These are phyloP conservation scores for Talaromyces sp. DNA, from an alignment of 2,329 filamentous ascomycete species.

Conservation along the genomic window DNA sequence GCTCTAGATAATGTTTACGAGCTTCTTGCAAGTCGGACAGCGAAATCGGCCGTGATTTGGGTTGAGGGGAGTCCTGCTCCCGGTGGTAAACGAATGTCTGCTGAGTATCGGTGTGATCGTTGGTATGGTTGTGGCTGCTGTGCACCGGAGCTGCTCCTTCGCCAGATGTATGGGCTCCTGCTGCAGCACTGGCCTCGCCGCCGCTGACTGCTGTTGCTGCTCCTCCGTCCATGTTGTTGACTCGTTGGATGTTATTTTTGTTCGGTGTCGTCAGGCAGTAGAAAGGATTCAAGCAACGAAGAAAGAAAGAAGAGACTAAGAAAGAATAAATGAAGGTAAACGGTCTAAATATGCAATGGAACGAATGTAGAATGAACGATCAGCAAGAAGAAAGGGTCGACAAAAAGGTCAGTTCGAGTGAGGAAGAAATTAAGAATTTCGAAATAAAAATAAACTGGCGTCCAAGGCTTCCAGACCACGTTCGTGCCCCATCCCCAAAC, in stretches of 20 bases:
- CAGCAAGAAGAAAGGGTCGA: neutral
- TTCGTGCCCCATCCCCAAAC: neutral
- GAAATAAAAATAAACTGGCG: neutral
- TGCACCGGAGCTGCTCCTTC: constrained; percentile 24
- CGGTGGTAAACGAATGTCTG: constrained; percentile 16
- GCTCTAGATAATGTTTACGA: constrained; percentile 6
- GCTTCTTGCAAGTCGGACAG: constrained; percentile 30
- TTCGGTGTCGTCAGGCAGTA: neutral
- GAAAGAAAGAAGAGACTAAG: neutral
- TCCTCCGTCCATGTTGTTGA: constrained; percentile 16
- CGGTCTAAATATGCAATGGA: neutral
- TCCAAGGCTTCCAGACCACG: constrained; percentile 1
- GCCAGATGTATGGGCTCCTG: constrained; percentile 3
- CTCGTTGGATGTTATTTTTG: neutral
- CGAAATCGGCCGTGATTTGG: constrained; percentile 32
- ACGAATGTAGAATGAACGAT: constrained; percentile 4
- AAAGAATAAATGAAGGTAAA: neutral
- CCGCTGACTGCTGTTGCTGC: constrained; percentile 15
- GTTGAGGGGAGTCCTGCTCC: constrained; percentile 25
- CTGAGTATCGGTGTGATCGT: constrained; percentile 19
- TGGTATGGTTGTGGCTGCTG: constrained; percentile 18
- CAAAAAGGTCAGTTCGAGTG: neutral
- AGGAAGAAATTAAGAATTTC: neutral
- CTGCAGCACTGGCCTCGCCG: constrained; percentile 17
- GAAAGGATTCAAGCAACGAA: neutral